Percentiles rank a stretch among this genome's conserved stretches.
These are phyloP conservation scores for Dentipellis sp. DNA, from an alignment of 768 basidiomycete genomes.

Conservation along the genomic window DNA sequence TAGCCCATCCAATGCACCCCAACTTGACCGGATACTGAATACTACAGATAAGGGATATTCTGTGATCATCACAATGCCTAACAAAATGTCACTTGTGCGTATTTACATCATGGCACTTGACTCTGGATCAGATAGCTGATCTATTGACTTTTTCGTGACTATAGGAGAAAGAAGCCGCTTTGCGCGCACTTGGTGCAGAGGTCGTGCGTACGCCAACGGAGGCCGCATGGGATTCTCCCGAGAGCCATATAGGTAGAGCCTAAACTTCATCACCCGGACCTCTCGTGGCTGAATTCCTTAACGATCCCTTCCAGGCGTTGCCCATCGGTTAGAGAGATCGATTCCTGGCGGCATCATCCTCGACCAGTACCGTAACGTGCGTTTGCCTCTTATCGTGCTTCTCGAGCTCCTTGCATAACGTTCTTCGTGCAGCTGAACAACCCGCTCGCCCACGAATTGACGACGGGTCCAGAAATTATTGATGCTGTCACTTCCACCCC, in stretches of 20 bases:
- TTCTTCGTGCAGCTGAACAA: slow-evolving; percentile 52
- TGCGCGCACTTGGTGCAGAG: slow-evolving; percentile 88
- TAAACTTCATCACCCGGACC: slow-evolving; percentile 19
- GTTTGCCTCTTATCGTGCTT: slow-evolving; percentile 16
- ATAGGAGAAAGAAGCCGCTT: slow-evolving; percentile 86
- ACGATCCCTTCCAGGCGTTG: slow-evolving; percentile 72
- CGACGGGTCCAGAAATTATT: slow-evolving; percentile 90
- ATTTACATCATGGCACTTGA: not conserved
- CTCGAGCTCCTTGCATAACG: not conserved
- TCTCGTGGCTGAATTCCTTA: slow-evolving; percentile 84
- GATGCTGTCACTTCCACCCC: slow-evolving; percentile 62
- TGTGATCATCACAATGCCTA: slow-evolving; percentile 82
- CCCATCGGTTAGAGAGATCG: slow-evolving; percentile 61
- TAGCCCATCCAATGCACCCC: slow-evolving; percentile 24
- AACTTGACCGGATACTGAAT: slow-evolving; percentile 48
- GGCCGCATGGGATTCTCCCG: slow-evolving; percentile 81
- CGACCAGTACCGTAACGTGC: slow-evolving; percentile 80
- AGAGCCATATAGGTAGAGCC: slow-evolving; percentile 84
- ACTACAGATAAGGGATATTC: slow-evolving; percentile 66
- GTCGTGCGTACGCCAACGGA: slow-evolving; percentile 91
- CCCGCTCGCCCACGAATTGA: slow-evolving; percentile 82
- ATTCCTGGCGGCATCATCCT: slow-evolving; percentile 85
- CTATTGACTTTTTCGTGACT: not conserved
- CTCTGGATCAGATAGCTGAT: no score
- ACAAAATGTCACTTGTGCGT: slow-evolving; percentile 85